Base-by-base conservation (phyloP, 2,329 filamentous ascomycete species). In the Penicillium sp. region DNA sequence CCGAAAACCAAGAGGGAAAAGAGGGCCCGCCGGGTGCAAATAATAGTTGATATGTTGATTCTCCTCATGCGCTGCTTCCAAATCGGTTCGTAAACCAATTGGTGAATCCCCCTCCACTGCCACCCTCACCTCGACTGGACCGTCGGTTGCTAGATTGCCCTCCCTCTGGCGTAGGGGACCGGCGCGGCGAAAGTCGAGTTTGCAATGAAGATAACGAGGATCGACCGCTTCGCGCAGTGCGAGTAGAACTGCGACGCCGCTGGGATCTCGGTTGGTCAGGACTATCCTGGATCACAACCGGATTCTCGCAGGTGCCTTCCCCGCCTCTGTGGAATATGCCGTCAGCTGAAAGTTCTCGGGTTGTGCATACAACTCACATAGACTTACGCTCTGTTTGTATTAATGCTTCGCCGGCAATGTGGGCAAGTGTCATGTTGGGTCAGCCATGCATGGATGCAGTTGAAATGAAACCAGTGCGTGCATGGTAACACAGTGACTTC, bases 341-440 rank as follows among this genome's bases (percentile, higher is more conserved):
- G 33, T 60, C 31, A 62, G 50, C 23, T 11, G 60, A 58, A 34
- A 36, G 45, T 25, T 63, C 55, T 40, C 15, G 3, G 27, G 40
- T 53, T 6, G 57, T 50, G 34, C 10, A 11, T 23, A 36, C 4
- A 19, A n/a, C n/a, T 11, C 9, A 11, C 13, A 23, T 11, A 25
- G 27, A 66, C 64, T 70, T 66, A 68, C 66, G 60, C 52, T 60
- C 58, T 57, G 59, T 55, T 57, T 40, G 58, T 53, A 53, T 66
- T 65, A 33, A 79, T 78, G 31, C 72, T 67, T 44, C 73, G 72
- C 40, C 78, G 73, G 53, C 78, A 81, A 59, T 81, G 78, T 5
- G 93, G 93, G 67, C 93, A 97, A 0, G 92, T 96, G 67, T 97
- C 92, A 74, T 97, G 92, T 74, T 96, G 90, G 66, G 84, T 85